A percentile compares a stretch with the other conserved stretches of the same genome.
These are phyloP conservation scores for Solanum tarijense DNA, from an alignment of 257 asterid genomes.

Conservation along the genomic window DNA sequence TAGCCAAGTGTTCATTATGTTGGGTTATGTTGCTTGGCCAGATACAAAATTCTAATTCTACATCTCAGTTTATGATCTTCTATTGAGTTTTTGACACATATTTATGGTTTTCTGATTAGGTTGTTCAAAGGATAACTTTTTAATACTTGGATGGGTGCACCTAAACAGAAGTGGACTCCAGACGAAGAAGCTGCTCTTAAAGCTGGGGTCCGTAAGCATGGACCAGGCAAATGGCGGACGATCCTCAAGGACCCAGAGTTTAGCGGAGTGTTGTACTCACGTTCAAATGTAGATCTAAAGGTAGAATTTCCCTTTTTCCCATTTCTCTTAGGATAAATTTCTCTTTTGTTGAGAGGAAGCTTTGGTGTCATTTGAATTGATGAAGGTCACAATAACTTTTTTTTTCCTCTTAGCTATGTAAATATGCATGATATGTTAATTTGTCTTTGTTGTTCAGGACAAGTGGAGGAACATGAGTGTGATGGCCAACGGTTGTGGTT, in stretches of 20 bases:
- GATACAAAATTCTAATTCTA: neutral
- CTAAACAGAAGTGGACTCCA: conserved; percentile 96
- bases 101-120: neutral
- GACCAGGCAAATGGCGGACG: conserved; percentile 95
- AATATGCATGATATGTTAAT: neutral
- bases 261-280: conserved; percentile 59
- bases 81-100: neutral
- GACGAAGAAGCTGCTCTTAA: conserved; percentile 98
- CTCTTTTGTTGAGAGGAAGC: neutral
- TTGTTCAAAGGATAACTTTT: neutral
- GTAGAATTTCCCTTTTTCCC: conserved; percentile 18
- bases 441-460: conserved; percentile 43
- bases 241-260: conserved; percentile 90
- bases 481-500: conserved; percentile 87
- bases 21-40: neutral
- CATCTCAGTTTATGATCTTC: neutral
- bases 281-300: conserved; percentile 98
- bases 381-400: neutral
- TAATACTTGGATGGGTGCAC: conserved; percentile 68
- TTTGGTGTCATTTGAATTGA: neutral
- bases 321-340: neutral
- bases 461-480: conserved; percentile 99
- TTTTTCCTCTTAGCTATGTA: neutral
- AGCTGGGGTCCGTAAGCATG: conserved; percentile 90
- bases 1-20: neutral